Conservation (phyloP, 176 grass and related monocot genomes). For the Lolium multiflorum region DNA sequence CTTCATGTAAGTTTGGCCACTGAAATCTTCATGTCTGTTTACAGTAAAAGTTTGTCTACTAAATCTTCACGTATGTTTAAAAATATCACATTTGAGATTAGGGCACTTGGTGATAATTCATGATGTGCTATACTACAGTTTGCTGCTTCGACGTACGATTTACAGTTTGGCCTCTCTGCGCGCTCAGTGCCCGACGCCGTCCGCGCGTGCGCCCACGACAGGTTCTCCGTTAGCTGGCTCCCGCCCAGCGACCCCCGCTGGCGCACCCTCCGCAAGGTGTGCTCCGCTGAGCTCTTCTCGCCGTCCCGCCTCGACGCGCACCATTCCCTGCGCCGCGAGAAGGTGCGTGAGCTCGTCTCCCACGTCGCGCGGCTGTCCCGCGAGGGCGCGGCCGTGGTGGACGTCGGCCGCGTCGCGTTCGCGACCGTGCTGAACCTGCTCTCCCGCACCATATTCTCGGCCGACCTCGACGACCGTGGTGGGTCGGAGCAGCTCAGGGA, state of each 20-base stretch:
- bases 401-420: constrained; percentile 45
- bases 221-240: constrained; percentile 22
- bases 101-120: no score
- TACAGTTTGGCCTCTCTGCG: no score
- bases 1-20: no score
- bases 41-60: no score
- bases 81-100: no score
- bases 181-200: constrained; percentile 39
- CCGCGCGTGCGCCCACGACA: not conserved
- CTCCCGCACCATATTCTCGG: constrained; percentile 56
- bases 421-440: constrained; percentile 47
- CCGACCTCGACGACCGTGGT: constrained; percentile 41
- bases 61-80: no score
- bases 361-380: constrained; percentile 7
- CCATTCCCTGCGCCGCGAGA: constrained; percentile 34
- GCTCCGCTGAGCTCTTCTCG: constrained; percentile 49
- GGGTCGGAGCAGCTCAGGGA: constrained; percentile 41
- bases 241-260: constrained; percentile 22
- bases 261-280: constrained; percentile 48
- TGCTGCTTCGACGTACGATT: no score
- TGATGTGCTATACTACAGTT: no score
- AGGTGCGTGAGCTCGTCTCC: constrained; percentile 25
- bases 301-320: constrained; percentile 26
- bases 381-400: constrained; percentile 24
- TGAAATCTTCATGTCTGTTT: no score